Percentiles rank a stretch among this genome's conserved stretches.
Evolutionary conservation across 75 land plant species (phyloP).

Genomic region (Pinus tabuliformis): DNA sequence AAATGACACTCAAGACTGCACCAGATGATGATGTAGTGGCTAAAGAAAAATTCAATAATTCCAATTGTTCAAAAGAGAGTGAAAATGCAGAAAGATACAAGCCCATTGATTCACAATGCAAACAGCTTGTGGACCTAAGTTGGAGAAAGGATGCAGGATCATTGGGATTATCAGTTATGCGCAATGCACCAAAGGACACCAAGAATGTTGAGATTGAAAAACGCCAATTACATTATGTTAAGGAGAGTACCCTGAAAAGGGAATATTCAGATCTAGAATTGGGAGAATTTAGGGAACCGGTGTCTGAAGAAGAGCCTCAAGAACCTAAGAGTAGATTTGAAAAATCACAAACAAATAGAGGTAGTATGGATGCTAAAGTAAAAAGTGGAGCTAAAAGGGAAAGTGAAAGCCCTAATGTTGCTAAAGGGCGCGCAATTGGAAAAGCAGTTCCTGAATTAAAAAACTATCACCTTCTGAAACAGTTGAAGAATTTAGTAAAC

Average conservation of each 20-base stretch:
- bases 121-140: slow-evolving; percentile 17
- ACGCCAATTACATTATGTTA: slow-evolving; percentile 20
- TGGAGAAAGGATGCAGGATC: slow-evolving; percentile 21
- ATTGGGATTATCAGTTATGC: slow-evolving; percentile 4
- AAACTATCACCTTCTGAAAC: slow-evolving; percentile 21
- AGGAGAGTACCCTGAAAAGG: slow-evolving; percentile 29
- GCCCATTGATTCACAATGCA: no score
- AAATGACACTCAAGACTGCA: no score
- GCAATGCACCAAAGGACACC: slow-evolving; percentile 15
- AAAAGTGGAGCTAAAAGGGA: slow-evolving; percentile 17
- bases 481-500: background rate
- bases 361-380: slow-evolving; percentile 27
- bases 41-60: no score
- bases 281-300: slow-evolving; percentile 69
- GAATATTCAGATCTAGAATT: slow-evolving; percentile 66
- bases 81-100: no score
- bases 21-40: no score
- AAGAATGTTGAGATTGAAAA: slow-evolving; percentile 16
- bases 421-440: slow-evolving; percentile 18
- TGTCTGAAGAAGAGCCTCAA: slow-evolving; percentile 22
- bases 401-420: no score
- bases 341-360: slow-evolving; percentile 10
- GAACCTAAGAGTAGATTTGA: slow-evolving; percentile 29
- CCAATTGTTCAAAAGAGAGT: no score
- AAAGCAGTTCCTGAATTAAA: slow-evolving; percentile 22